Conservation (phyloP, 225 moss, liverwort and hornwort species). For the Bryum argenteum region DNA sequence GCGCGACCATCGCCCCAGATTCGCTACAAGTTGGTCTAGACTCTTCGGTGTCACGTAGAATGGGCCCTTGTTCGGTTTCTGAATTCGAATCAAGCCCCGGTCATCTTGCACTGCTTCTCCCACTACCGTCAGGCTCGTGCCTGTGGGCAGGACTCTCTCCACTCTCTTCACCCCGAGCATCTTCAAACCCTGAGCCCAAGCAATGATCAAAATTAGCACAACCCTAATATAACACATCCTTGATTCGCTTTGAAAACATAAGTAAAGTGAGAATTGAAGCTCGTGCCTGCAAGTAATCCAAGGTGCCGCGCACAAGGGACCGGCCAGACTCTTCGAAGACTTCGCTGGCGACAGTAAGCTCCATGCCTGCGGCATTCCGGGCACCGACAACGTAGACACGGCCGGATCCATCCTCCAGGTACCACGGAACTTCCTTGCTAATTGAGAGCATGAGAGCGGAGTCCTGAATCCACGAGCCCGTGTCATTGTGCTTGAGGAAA, state of each 20-base stretch:
- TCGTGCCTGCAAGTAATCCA: conserved; percentile 71
- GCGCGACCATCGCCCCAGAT: conserved; percentile 93
- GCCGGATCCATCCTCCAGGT: conserved; percentile 84
- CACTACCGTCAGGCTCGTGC: conserved; percentile 88
- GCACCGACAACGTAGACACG: conserved; percentile 91
- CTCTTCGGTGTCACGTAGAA: conserved; percentile 95
- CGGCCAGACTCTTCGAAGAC: conserved; percentile 96
- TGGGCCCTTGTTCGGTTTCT: conserved; percentile 91
- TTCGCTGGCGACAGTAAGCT: conserved; percentile 95
- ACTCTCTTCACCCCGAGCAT: conserved; percentile 99
- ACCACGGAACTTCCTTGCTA: conserved; percentile 99
- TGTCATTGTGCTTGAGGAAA: conserved; percentile 96
- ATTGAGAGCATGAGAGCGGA: conserved; percentile 96
- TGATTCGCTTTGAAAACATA: not conserved
- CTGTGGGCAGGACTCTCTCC: conserved; percentile 95
- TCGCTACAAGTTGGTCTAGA: conserved; percentile 84
- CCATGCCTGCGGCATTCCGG: conserved; percentile 89
- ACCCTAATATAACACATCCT: not conserved
- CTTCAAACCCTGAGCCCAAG: conserved; percentile 81
- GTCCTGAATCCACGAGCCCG: conserved; percentile 98
- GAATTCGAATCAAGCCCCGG: conserved; percentile 83
- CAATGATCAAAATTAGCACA: conserved; percentile 33
- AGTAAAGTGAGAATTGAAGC: not conserved
- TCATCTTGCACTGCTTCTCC: conserved; percentile 96
- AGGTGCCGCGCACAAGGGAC: conserved; percentile 95